phyloP scores from a whole-genome alignment of 2,329 filamentous ascomycete genomes.

The Alternaria infectoria region DNA sequence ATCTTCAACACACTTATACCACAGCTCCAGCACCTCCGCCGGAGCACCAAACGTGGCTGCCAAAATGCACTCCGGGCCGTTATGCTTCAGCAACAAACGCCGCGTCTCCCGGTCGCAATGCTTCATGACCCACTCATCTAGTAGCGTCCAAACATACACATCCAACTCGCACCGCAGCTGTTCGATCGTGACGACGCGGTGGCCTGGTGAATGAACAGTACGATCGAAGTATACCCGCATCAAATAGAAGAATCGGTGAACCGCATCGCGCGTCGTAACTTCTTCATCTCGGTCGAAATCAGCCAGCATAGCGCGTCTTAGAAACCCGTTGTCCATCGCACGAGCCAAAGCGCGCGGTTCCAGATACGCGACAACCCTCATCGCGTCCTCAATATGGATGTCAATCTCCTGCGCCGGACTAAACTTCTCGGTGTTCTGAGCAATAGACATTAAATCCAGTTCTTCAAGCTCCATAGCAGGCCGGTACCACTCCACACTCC shows the following conservation, averaged over 20 bases:
- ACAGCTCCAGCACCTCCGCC: background rate
- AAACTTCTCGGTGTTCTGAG: background rate
- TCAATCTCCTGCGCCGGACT: background rate
- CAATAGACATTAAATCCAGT: background rate
- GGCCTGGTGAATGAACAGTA: background rate
- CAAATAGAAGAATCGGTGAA: background rate
- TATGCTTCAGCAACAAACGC: background rate
- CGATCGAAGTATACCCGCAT: constrained; percentile 10
- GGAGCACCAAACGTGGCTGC: background rate
- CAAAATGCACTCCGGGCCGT: background rate
- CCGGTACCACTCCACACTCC: background rate
- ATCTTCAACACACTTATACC: background rate
- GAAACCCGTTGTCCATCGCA: background rate
- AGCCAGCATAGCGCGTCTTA: background rate
- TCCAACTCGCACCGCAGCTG: constrained; percentile 2
- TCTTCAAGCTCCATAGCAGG: background rate
- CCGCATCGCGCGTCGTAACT: background rate
- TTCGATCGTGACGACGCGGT: background rate
- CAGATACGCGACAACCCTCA: background rate
- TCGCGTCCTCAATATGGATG: background rate
- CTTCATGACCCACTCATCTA: background rate
- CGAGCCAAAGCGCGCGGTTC: background rate
- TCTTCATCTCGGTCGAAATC: background rate
- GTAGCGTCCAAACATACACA: constrained; percentile 5
- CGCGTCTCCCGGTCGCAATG: background rate